Base-by-base conservation (phyloP, 2,329 filamentous ascomycete genomes). In the Aspergillus felis region DNA sequence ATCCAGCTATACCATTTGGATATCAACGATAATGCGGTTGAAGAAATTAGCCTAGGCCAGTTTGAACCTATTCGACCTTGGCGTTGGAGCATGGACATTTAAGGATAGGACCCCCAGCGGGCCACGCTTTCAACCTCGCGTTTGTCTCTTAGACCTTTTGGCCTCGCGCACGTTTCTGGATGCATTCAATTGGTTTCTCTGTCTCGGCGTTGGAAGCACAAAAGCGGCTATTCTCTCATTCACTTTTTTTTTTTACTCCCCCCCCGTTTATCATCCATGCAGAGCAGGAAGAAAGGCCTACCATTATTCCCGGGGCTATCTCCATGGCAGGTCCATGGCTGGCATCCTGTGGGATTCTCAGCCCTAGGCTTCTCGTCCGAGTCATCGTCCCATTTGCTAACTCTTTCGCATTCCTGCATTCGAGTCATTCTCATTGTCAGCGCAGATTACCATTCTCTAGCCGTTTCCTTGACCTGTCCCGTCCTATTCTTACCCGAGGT, bases 21-120 rank as follows among this genome's bases (percentile, higher is more conserved):
- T 64, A 69, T 75, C 55, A 73, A 70, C 51, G 71, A 74, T 48
- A 64, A 68, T 7, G 24, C 55, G 22, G 58, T 65, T 51, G 67
- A 70, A 42, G 68, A 72, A 42, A 59, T 73, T 24, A 67, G 59
- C 14, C 53, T 71, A 29, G 70, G 71, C 48, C 67, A 73, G 55
- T 61, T 74, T 24, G 66, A 72, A 56, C 67, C 65, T 41, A 63
- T 74, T 52, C 71, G 71, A 32, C 74, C 73, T 12, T 76, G 70
- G 67, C 70, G 75, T 58, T 77, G 75, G 75, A 77, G 75, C 60
- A 77, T 77, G 73, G 74, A 77, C 58, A 71, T 77, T 42, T 77
- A 67, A 69, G 9, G 22, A 29, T n/a, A 28, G 20, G 32, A 25
- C 25, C 38, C 38, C 28, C 20, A 49, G 22, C 12, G 32, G 50